Evolutionary conservation across 2,329 filamentous ascomycete species (phyloP).

Genomic region (Scleromitrula shiraiana): DNA sequence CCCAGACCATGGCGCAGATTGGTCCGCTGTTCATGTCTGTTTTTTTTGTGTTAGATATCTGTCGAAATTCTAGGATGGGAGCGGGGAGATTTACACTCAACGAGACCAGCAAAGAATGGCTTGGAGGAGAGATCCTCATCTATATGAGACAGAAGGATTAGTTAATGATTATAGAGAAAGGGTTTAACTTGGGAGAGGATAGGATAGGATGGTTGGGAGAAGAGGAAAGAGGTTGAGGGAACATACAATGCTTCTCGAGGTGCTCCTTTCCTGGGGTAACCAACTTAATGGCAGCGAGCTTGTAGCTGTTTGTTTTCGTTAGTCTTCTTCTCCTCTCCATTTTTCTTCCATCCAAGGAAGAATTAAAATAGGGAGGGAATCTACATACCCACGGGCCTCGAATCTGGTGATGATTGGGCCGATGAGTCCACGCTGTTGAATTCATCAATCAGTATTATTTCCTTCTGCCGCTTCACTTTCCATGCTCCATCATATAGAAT

Average conservation of each 20-base stretch:
- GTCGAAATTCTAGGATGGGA: conserved; percentile 13
- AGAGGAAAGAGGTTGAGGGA: too few species aligned
- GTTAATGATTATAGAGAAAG: too few species aligned
- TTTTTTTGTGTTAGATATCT: conserved; percentile 20
- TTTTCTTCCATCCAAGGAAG: too few species aligned
- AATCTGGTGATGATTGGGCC: conserved; percentile 97
- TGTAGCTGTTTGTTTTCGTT: conserved; percentile 57
- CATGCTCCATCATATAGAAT: too few species aligned
- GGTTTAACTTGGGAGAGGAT: too few species aligned
- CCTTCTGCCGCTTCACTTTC: not conserved
- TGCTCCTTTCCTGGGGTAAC: conserved; percentile 81
- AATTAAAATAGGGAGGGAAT: not conserved
- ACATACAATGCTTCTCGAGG: conserved; percentile 89
- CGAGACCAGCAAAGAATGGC: conserved; percentile 93
- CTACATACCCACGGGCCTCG: conserved; percentile 80
- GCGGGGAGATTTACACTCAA: conserved; percentile 61
- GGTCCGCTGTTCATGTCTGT: conserved; percentile 94
- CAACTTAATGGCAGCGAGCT: conserved; percentile 98
- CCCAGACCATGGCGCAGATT: conserved; percentile 99
- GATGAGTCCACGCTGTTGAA: conserved; percentile 79
- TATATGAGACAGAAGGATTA: too few species aligned
- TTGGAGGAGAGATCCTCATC: conserved; percentile 84
- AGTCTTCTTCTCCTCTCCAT: not conserved
- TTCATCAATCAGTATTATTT: conserved; percentile 13
- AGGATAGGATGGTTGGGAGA: conserved; percentile 1